Evolutionary conservation across 164 flowering plant species (phyloP).

Genomic region (Buxus sempervirens): DNA sequence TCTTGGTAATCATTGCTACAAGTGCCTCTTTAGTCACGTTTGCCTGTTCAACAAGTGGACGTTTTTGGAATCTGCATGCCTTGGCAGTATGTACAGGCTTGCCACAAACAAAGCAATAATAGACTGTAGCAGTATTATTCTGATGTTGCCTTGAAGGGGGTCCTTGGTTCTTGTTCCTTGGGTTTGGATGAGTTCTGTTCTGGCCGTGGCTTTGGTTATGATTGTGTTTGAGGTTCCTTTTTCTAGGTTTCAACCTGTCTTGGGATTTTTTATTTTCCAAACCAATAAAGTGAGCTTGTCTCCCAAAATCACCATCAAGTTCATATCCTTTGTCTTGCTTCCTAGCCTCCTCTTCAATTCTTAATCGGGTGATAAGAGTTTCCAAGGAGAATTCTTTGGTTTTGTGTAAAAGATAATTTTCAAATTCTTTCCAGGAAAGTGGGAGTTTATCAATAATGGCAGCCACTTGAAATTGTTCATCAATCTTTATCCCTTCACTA

Average conservation of each 20-base stretch:
- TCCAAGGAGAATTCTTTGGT: constrained; percentile 7
- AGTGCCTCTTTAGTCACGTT: constrained; percentile 18
- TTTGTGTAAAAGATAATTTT: constrained; percentile 5
- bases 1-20: constrained; percentile 18
- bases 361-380: constrained; percentile 1
- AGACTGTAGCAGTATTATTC: no score
- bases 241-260: no score
- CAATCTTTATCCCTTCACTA: not conserved
- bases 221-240: no score
- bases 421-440: constrained; percentile 11
- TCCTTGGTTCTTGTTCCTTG: no score
- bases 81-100: constrained; percentile 3
- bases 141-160: no score
- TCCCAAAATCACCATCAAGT: not conserved
- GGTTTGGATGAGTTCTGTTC: no score
- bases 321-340: constrained; percentile 4
- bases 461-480: not conserved
- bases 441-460: constrained; percentile 16
- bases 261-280: no score
- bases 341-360: constrained; percentile 11
- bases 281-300: no score
- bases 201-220: no score
- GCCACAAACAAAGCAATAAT: not conserved
- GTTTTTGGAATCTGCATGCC: not conserved
- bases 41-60: not conserved